Percentiles rank a stretch among this genome's conserved stretches.
Conservation (phyloP, 176 grass and related monocot genomes). For the Typha latifolia region DNA sequence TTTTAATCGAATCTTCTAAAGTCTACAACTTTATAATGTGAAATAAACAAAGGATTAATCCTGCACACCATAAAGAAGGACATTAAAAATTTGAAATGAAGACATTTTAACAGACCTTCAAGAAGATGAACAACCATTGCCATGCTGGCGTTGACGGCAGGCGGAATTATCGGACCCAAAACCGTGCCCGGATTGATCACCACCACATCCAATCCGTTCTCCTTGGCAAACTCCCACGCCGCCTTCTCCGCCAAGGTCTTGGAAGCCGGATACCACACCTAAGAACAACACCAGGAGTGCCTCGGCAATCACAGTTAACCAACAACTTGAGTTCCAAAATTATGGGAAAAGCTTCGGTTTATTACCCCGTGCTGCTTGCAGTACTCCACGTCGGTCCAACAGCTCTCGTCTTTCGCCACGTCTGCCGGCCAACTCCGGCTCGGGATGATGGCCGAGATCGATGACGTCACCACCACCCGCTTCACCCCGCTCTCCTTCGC, state of each 20-base stretch:
- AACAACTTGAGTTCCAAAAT: background rate
- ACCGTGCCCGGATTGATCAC: conserved; percentile 75
- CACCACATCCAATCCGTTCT: conserved; percentile 66
- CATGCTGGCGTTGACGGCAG: conserved; percentile 71
- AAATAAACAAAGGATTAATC: no score
- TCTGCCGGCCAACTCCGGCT: conserved; percentile 52
- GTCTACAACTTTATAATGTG: no score
- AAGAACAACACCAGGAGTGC: conserved; percentile 1
- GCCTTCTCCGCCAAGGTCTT: conserved; percentile 87
- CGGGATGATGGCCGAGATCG: conserved; percentile 51
- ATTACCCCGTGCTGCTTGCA: conserved; percentile 63
- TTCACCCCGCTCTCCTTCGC: conserved; percentile 50
- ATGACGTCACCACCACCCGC: conserved; percentile 72
- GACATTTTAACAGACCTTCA: conserved; percentile 19
- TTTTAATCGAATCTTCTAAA: no score
- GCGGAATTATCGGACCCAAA: conserved; percentile 60
- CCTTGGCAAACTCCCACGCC: conserved; percentile 82
- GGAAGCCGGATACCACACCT: conserved; percentile 88
- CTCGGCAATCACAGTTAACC: background rate
- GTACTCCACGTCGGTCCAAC: conserved; percentile 78
- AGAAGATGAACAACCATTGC: conserved; percentile 48
- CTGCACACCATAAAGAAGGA: background rate
- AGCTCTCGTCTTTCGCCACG: conserved; percentile 53
- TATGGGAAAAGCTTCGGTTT: no score
- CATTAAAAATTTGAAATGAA: background rate